A percentile compares a stretch with the other conserved stretches of the same genome.
Conservation (phyloP, 2,329 filamentous ascomycete genomes). For the Venturia oleaginea region DNA sequence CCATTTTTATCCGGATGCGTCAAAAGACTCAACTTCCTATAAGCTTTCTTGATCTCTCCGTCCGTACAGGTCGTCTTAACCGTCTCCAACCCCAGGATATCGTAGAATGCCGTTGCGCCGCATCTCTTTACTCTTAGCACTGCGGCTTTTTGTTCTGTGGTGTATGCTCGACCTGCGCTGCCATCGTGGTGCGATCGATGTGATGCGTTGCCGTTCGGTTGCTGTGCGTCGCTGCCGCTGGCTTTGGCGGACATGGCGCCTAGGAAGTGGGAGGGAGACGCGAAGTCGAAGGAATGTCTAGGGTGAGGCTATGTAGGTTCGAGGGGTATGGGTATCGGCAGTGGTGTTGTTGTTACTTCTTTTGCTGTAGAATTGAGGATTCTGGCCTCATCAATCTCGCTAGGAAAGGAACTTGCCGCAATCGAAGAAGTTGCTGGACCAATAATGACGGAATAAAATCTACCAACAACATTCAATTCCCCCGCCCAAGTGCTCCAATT, state of each 20-base stretch:
- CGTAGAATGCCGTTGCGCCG: conserved; percentile 81
- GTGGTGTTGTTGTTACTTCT: neutral
- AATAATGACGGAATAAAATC: neutral
- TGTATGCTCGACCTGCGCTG: conserved; percentile 68
- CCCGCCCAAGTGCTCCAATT: neutral
- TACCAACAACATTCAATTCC: neutral
- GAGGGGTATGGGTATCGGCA: neutral
- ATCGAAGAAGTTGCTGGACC: neutral
- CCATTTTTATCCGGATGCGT: conserved; percentile 99
- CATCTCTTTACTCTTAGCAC: conserved; percentile 84
- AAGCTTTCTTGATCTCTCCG: conserved; percentile 91
- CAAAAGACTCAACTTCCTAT: conserved; percentile 84
- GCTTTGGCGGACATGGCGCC: conserved; percentile 34
- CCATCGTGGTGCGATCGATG: conserved; percentile 64
- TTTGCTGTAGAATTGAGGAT: neutral
- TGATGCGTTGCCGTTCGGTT: conserved; percentile 28
- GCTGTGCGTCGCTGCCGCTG: conserved; percentile 32
- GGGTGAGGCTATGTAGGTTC: neutral
- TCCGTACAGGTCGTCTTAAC: conserved; percentile 61
- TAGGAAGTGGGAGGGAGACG: neutral
- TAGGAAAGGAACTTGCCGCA: neutral
- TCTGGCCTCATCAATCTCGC: neutral
- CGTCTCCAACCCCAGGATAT: conserved; percentile 70
- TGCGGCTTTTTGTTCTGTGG: conserved; percentile 81
- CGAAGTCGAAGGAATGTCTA: conserved; percentile 10